Base-by-base conservation (phyloP, 805 yeast species). In the Ogataea ramenticola region DNA sequence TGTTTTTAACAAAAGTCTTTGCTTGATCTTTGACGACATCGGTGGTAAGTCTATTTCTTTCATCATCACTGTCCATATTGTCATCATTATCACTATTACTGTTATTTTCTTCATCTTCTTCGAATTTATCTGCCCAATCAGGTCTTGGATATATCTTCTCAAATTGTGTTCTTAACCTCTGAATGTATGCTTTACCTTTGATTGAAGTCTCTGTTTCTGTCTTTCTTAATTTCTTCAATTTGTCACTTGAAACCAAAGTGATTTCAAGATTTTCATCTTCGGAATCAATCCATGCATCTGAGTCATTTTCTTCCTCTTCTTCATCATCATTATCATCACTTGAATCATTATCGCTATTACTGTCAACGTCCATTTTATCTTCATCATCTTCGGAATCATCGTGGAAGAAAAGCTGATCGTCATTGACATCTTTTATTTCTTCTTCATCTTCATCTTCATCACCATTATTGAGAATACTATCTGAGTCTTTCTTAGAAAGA, bases 201-300 rank as follows among this genome's bases (percentile, higher is more conserved):
- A 58, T 55, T 42, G 50, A 56, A 51, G 58, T 63, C 54, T 61
- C 67, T 35, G 49, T 52, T 43, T 65, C 81, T 0, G 75, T 60
- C 39, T 72, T 70, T 55, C 96, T 77, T 52, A 93, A 70, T 65
- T 91, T 93, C 50, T 76, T 80, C 29, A 82, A 62, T 51, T 75
- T 78, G 50, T 82, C 82, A 1, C 81, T 67, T 1, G 74, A 61
- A 15, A 70, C 57, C 27, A 93, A 63, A 1, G 93, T 77, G 7
- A 91, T 71, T 19, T 67, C 65, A 22, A 86, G 52, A 37, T 70
- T 71, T 49, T 90, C 98, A 61, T 93, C 99, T 56, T 90, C 98
- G 46, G 95, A 82, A 65, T 93, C 99, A 15, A 62, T 62, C 99
- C 99, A 93, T 2, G 82, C 88, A 43, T 70, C 71, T 11, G 52